Conservation (phyloP, 441 rosid species). For the Melastoma candidum region DNA sequence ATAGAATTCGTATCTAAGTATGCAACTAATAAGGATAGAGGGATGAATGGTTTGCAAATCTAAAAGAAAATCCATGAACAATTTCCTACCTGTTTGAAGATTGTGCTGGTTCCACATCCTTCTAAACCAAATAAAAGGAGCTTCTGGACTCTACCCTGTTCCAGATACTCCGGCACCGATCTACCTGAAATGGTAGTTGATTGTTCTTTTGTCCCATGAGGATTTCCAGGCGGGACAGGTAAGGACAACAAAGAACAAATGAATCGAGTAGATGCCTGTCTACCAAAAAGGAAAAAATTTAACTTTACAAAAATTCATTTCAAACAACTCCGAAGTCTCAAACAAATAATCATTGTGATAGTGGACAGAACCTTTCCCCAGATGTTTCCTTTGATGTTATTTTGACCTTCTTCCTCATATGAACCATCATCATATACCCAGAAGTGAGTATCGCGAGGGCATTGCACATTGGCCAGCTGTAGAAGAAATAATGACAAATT, state of each 20-base stretch:
- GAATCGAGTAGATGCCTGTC: constrained; percentile 17
- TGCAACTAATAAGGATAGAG: neutral
- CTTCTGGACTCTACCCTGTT: constrained; percentile 53
- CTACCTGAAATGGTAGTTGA: constrained; percentile 22
- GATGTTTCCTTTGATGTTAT: constrained; percentile 36
- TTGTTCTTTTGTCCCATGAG: constrained; percentile 14
- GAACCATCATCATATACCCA: constrained; percentile 42
- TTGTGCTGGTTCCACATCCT: constrained; percentile 80
- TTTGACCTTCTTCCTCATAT: constrained; percentile 42
- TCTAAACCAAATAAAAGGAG: constrained; percentile 62
- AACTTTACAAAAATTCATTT: constrained; percentile 25
- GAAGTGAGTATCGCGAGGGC: constrained; percentile 36
- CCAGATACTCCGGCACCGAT: constrained; percentile 32
- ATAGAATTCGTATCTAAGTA: too few relatives aligned
- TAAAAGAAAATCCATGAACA: neutral
- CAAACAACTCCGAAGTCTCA: constrained; percentile 6
- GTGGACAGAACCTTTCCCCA: constrained; percentile 35
- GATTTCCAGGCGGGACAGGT: constrained; percentile 18
- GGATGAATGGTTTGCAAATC: too few relatives aligned
- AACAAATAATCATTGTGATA: too few relatives aligned
- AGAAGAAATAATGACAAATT: constrained; percentile 2
- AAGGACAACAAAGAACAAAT: constrained; percentile 13
- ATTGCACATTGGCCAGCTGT: constrained; percentile 37
- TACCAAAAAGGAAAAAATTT: constrained; percentile 5
- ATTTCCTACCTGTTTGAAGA: constrained; percentile 65